Conservation (phyloP, 768 basidiomycete species). For the Podaxis carcinomalis region DNA sequence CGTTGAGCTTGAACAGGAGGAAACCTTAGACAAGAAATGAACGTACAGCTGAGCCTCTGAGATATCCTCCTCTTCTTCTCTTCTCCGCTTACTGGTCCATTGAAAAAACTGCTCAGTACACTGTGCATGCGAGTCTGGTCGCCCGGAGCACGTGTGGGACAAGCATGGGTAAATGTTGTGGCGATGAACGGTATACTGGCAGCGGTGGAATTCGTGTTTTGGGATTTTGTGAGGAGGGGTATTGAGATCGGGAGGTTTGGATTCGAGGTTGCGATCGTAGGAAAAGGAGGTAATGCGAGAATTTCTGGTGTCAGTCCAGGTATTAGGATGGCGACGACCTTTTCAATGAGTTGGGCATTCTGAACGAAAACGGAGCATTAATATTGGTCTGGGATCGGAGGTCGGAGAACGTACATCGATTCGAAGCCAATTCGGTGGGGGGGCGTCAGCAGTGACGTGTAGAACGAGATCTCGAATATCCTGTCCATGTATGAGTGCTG, state of each 20-base stretch:
- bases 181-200: conserved; percentile 60
- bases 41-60: conserved; percentile 34
- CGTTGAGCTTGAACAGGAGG: conserved; percentile 1
- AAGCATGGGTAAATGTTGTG: conserved; percentile 86
- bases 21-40: background rate
- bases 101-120: conserved; percentile 79
- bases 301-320: conserved; percentile 81
- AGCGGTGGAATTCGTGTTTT: conserved; percentile 19
- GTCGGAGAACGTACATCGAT: conserved; percentile 55
- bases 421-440: conserved; percentile 83
- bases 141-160: conserved; percentile 90
- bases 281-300: conserved; percentile 68
- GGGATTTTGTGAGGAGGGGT: conserved; percentile 26
- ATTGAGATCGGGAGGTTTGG: conserved; percentile 43
- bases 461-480: conserved; percentile 85
- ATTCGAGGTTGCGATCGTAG: conserved; percentile 60
- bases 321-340: conserved; percentile 74
- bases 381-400: background rate
- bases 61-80: conserved; percentile 69
- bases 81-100: conserved; percentile 69
- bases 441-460: conserved; percentile 76
- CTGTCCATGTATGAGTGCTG: conserved; percentile 34
- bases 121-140: conserved; percentile 84
- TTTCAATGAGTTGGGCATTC: conserved; percentile 72
- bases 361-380: conserved; percentile 23